Base-by-base conservation (phyloP, 371 early-diverging fungal genomes). In the Blyttiomyces sp. region DNA sequence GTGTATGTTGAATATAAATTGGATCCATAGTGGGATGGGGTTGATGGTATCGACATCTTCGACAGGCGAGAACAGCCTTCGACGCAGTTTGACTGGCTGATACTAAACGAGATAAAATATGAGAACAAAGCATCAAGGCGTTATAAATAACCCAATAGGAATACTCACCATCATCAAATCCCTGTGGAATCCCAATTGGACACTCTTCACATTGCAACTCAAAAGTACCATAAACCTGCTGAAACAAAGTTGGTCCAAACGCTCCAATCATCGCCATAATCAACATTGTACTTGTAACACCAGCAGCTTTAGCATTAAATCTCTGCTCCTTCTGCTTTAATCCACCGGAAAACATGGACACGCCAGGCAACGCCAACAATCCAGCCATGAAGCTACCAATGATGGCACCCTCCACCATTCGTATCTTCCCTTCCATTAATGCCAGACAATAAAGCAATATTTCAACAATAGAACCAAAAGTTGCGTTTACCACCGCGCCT, bases 391-490 rank as follows among this genome's bases (percentile, higher is more conserved):
- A 86, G 52, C 91, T 90, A 16, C 98, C 98, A 43, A 95, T 90
- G 52, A 97, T 73, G 1, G 91, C 85, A 19, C 98, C 98, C 68
- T 95, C 94, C 0, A 95, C 94, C 45, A 97, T 75, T 27, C 75
- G 70, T 19, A 86, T 86, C 76, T 95, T 95, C 23, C 93, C 94
- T 62, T 92, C 81, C 60, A 86, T 86, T 46, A 97, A 69, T 5
- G 96, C 95, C 9, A 96, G 83, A 13, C 85, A 76, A 73, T 96
- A 96, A 39, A 96, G 74, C 44, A 96, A 91, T 55, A 96, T 89
- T 72, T 96, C 97, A 53, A 96, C 88, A 30, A 96, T 93, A 44
- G 90, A 89, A 55, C 96, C 96, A 73, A 97, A 97, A 0, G 98
- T 92, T 16, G 98, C 98, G 74, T 96, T 97, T 66, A 96, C 88